These are phyloP conservation scores for Paraconiothyrium brasiliense DNA, from an alignment of 2,329 filamentous ascomycete species.

Conservation along the genomic window DNA sequence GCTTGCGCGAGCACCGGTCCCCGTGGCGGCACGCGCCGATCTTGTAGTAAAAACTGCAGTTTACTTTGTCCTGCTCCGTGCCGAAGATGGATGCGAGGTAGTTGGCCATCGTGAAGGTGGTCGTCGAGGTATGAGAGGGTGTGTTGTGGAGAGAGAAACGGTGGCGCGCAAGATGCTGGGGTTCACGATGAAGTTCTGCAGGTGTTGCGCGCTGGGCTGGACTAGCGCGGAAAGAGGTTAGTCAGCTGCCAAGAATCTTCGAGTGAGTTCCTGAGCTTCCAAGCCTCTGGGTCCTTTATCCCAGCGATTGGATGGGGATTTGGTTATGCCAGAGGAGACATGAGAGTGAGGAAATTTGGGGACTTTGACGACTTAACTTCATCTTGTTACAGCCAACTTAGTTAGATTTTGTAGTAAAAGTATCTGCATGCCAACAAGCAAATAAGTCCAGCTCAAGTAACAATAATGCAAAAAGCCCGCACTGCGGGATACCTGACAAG, in stretches of 20 bases:
- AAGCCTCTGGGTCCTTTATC: no score
- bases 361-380: background rate
- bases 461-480: slow-evolving; percentile 8
- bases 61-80: slow-evolving; percentile 98
- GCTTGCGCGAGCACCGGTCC: slow-evolving; percentile 96
- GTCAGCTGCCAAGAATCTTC: slow-evolving; percentile 16
- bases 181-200: slow-evolving; percentile 9
- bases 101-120: slow-evolving; percentile 77
- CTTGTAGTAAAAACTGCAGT: slow-evolving; percentile 99
- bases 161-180: slow-evolving; percentile 3
- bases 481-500: background rate
- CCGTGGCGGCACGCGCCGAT: slow-evolving; percentile 98
- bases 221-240: slow-evolving; percentile 10
- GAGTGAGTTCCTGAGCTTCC: slow-evolving; percentile 2
- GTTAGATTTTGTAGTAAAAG: background rate
- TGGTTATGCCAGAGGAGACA: background rate
- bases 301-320: background rate
- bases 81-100: slow-evolving; percentile 99
- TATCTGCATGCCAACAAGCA: background rate
- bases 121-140: background rate
- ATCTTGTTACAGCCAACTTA: background rate
- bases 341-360: background rate
- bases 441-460: background rate
- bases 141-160: slow-evolving; percentile 5
- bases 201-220: slow-evolving; percentile 1